Base-by-base conservation (phyloP, 306 rosid species). In the Nissolia schottii region DNA sequence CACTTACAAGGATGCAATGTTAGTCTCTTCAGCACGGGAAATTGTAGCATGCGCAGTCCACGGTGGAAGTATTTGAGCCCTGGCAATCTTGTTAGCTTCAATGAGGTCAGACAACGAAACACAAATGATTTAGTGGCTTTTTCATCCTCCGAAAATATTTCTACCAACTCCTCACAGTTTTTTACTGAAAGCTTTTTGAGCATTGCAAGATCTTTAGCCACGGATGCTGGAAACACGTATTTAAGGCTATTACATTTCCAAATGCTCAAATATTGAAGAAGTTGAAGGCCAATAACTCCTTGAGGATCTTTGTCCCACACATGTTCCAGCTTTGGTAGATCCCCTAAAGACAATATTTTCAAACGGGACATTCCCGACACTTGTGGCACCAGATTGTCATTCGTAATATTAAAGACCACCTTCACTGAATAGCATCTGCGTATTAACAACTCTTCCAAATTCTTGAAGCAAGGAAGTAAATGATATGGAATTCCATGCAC, bases 211-310 rank as follows among this genome's bases (percentile, higher is more conserved):
- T 31, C 80, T 40, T 63, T 51, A 13, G 65, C 72, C 18, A 27
- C 20, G 2, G 46, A 37, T 64, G 63, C 43, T 20, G 83, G 84
- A 69, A 81, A 77, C 8, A 78, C 22, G 24, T 38, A 25, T 56
- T 19, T 54, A n/a, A 72, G 77, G 32, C 35, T 43, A 8, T n/a
- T 1, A 31, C 77, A 72, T 0, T 12, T 0, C 0, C 7, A 0
- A 18, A 72, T 15, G 0, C 0, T 0, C 58, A 73, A 7, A 4
- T 48, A 14, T 24, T 13, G 19, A 6, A 62, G 53, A 28, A 15
- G 2, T n/a, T 22, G 25, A 73, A 59, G 49, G 18, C 59, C 15
- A 19, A 59, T 19, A 59, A 58, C 28, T 19, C 77, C 69, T 11
- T 38, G 20, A 6, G 73, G 73, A 23, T 65, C 67, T 9, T 12